Base-by-base conservation (phyloP, 2,329 filamentous ascomycete species). In the Cercospora beticola region DNA sequence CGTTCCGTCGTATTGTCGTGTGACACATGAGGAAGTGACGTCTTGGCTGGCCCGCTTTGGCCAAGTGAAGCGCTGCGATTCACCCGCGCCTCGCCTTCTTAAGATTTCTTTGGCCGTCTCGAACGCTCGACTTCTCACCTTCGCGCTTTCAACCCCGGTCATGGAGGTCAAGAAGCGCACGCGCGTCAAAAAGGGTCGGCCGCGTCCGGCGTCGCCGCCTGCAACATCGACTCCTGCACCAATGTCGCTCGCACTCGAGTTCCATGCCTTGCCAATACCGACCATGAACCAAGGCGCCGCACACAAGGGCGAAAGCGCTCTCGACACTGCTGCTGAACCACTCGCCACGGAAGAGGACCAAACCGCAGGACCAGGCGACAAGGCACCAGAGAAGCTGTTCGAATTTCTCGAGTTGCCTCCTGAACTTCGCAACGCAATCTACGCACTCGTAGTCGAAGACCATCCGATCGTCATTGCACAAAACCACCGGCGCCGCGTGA, bases 351-450 rank as follows among this genome's bases (percentile, higher is more conserved):
- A 0, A 12, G 26, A 57, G 14, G 54, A 26, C 12, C 1, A 30
- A 6, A 3, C 26, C 14, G 23, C 21, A 31, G 14, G 2, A 28
- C 14, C 54, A 26, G 23, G 3, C 14, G 54, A 28, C 54, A 1
- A 57, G 7, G 4, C 33, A 3, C 2, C 46, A 31, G n/a, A 28
- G 49, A 43, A 65, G 62, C 49, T 0, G 1, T 65, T 65, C 62
- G 46, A 54, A 14, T 43, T 65, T 18, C 52, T 65, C n/a, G 49
- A 59, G 14, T 31, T 65, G 16, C 30, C 52, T n/a, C 14, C 49
- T 14, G 49, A 65, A 31, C 52, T 65, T 9, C 62, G 62, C 31
- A 33, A 65, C 28, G 26, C 26, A 18, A n/a, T 65, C 18, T 58
- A 65, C 62, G 52, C 36, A 4, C n/a, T 14, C 33, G 23, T 58